A percentile compares a stretch with the other conserved stretches of the same genome.
phyloP scores from a whole-genome alignment of 495 filamentous ascomycete genomes.

The Penicillium pulvis region DNA sequence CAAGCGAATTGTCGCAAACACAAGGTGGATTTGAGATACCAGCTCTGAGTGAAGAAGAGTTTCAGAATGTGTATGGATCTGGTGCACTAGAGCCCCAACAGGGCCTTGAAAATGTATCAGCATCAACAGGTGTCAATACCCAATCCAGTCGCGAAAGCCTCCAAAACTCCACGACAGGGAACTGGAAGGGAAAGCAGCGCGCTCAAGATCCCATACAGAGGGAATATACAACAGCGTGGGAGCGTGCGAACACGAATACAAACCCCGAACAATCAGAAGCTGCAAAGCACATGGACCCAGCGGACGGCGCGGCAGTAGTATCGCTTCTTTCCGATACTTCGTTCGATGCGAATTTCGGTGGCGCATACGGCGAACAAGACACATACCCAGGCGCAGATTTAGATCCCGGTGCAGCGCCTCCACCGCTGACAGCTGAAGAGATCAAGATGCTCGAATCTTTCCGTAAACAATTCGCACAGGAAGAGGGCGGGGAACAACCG shows the following conservation, averaged over 20 bases:
- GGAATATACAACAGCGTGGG: conserved; percentile 25
- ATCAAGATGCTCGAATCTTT: conserved; percentile 43
- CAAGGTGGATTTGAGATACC: conserved; percentile 30
- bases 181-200: conserved; percentile 35
- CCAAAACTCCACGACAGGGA: conserved; percentile 12
- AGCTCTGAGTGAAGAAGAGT: conserved; percentile 32
- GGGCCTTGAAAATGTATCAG: background rate
- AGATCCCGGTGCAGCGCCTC: conserved; percentile 20
- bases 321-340: conserved; percentile 54
- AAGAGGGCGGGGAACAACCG: background rate
- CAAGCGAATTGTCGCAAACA: background rate
- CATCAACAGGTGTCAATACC: background rate
- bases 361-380: conserved; percentile 8
- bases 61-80: conserved; percentile 27
- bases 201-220: conserved; percentile 18
- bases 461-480: conserved; percentile 18
- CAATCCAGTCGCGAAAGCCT: background rate
- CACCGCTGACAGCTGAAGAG: conserved; percentile 30
- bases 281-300: background rate
- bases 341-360: conserved; percentile 51
- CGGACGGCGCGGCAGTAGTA: conserved; percentile 48
- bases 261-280: background rate
- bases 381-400: conserved; percentile 39
- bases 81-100: conserved; percentile 2
- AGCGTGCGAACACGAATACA: conserved; percentile 10